These are phyloP conservation scores for Trypanosoma platydactyli DNA, from an alignment of 208 protist genomes.

Conservation along the genomic window DNA sequence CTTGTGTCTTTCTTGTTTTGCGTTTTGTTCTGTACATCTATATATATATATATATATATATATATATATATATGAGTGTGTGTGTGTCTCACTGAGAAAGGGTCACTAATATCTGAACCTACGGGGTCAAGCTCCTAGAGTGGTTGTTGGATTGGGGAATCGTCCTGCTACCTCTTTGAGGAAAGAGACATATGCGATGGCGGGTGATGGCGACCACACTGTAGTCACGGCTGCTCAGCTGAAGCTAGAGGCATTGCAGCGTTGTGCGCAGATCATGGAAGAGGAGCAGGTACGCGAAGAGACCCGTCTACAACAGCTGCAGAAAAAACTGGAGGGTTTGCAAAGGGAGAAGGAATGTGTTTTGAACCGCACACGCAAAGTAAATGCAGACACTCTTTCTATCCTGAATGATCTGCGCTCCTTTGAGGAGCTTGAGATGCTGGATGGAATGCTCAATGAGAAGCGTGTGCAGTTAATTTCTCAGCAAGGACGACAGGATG, in stretches of 20 bases:
- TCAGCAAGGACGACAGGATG: constrained; percentile 31
- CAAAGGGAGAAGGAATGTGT: constrained; percentile 12
- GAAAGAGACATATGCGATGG: too few relatives aligned
- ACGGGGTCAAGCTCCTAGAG: background rate
- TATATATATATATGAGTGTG: background rate
- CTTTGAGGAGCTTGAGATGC: constrained; percentile 55
- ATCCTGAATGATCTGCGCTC: constrained; percentile 37
- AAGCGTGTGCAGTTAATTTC: constrained; percentile 42
- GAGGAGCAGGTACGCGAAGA: constrained; percentile 20
- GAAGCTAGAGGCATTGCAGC: constrained; percentile 2
- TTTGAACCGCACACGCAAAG: constrained; percentile 14
- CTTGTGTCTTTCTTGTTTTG: background rate
- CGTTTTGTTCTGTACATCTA: too few relatives aligned
- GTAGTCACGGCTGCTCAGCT: constrained; percentile 11
- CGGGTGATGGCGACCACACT: background rate
- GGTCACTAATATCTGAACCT: background rate
- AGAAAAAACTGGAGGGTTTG: constrained; percentile 5
- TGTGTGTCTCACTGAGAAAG: background rate
- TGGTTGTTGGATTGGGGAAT: too few relatives aligned
- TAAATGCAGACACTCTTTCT: constrained; percentile 7
- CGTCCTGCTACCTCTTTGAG: too few relatives aligned
- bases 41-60: constrained; percentile 4
- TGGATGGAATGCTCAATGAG: constrained; percentile 58
- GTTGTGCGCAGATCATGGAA: background rate
- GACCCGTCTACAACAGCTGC: constrained; percentile 7